These are phyloP conservation scores for Quercus lobata DNA, from an alignment of 331 rosid species.

Conservation along the genomic window DNA sequence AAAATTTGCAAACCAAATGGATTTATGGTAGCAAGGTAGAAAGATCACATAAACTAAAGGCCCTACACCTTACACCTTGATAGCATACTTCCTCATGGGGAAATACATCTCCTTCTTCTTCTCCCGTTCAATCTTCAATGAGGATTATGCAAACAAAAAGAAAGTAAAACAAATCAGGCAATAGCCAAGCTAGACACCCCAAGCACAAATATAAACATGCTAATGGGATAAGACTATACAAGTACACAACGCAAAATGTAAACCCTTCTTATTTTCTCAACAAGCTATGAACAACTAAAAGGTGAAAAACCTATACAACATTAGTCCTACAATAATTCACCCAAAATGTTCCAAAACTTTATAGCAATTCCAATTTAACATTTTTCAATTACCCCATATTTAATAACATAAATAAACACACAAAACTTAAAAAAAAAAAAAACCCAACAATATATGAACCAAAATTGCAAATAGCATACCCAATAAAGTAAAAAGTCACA, in stretches of 20 bases:
- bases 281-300: too few species aligned
- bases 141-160: conserved; percentile 34
- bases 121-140: conserved; percentile 76
- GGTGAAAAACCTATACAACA: too few species aligned
- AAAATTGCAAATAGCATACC: too few species aligned
- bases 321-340: too few species aligned
- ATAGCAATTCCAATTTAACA: not conserved
- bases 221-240: too few species aligned
- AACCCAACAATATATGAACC: too few species aligned
- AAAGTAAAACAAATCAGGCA: not conserved
- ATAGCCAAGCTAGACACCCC: not conserved
- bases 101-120: conserved; percentile 84
- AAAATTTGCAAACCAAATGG: conserved; percentile 37
- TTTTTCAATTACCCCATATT: not conserved
- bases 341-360: not conserved
- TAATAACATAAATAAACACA: not conserved
- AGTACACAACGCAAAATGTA: not conserved
- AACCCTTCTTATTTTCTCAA: not conserved
- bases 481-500: too few species aligned
- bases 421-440: not conserved
- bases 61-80: conserved; percentile 61
- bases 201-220: not conserved
- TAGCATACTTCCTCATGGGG: conserved; percentile 92
- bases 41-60: conserved; percentile 8
- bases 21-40: conserved; percentile 4